Evolutionary conservation across 2,329 filamentous ascomycete genomes (phyloP), one percentile per base, ranked within the genome.

Genomic region (Chrysosporium queenslandicum): DNA sequence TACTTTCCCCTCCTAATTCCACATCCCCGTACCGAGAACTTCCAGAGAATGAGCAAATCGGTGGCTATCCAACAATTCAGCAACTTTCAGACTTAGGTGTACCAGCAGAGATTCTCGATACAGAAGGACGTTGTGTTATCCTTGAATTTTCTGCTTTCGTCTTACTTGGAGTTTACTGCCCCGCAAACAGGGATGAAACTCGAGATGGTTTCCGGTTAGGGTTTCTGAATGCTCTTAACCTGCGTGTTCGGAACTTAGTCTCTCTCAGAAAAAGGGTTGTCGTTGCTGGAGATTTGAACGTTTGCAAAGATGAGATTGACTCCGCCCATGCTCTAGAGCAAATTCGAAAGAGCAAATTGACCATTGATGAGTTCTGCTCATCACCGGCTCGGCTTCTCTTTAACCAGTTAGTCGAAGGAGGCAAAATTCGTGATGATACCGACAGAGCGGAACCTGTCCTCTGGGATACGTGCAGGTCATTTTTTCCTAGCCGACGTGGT

Each of bases 111-210:
- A 77, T 77, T 0, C 78, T 97, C 6, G 92, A 98, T 65, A 86
- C 87, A 0, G 92, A 98, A 72, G 92, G 92, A 0, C 84, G 92
- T 45, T 95, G 89, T 60, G 81, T 97, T 6, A 77, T 95, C 40
- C 76, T 98, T 2, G 92, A 97, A 64, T 97, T 98, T 60, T 87
- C 89, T 0, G 90, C 88, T 2, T 97, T 98, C 65, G 88, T 98
- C 3, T 77, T 98, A 14, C 79, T 98, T 47, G 92, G 91, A 3
- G 84, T 94, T 1, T 97, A 98, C 69, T 87, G 86, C 60, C 92
- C 92, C 9, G 92, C 91, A 20, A 89, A 86, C 61, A 82, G 89
- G 54, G 90, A 95, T 61, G 87, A 92, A 56, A 80, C 81, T 2
- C 80, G 92, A 23, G 84, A 90, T 59, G 82, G 86, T 57, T 98